Conservation (phyloP, 2,329 filamentous ascomycete species). For the Drechslerella stenobrocha region DNA sequence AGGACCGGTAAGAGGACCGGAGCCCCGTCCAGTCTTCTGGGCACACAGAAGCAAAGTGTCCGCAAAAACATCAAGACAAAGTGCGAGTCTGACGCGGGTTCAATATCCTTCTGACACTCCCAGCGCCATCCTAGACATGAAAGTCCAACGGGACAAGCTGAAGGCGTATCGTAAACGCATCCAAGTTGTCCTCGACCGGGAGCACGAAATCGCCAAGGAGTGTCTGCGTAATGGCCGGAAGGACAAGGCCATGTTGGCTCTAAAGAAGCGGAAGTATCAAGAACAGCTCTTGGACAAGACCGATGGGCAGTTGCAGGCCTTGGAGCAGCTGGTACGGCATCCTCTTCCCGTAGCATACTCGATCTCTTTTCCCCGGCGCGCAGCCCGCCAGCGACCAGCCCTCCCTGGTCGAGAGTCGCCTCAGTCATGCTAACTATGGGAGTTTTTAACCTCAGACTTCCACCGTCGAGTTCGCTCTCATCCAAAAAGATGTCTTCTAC, state of each 20-base stretch:
- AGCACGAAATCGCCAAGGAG: slow-evolving; percentile 81
- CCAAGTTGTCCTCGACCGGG: slow-evolving; percentile 77
- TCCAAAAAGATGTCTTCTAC: slow-evolving; percentile 94
- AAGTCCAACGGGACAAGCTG: slow-evolving; percentile 94
- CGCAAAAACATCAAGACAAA: slow-evolving; percentile 8
- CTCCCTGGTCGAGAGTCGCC: too few species aligned
- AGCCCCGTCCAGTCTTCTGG: neutral
- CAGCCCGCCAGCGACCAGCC: too few species aligned
- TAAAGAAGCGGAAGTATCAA: slow-evolving; percentile 96
- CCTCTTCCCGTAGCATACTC: too few species aligned
- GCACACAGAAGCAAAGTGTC: neutral
- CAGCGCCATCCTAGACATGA: slow-evolving; percentile 95
- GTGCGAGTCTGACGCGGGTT: slow-evolving; percentile 24
- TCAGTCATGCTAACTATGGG: too few species aligned
- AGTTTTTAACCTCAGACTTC: slow-evolving; percentile 61
- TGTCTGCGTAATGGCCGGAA: slow-evolving; percentile 81
- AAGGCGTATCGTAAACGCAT: slow-evolving; percentile 95
- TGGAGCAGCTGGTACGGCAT: slow-evolving; percentile 69
- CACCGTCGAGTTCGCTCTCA: slow-evolving; percentile 90
- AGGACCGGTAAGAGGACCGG: slow-evolving; percentile 73
- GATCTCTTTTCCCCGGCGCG: too few species aligned
- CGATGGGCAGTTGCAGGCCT: slow-evolving; percentile 87
- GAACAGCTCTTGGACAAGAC: slow-evolving; percentile 85
- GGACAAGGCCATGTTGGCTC: slow-evolving; percentile 76
- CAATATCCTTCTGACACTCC: slow-evolving; percentile 38